Base-by-base conservation (phyloP, 2,329 filamentous ascomycete species). In the Paraphaeosphaeria minitans region DNA sequence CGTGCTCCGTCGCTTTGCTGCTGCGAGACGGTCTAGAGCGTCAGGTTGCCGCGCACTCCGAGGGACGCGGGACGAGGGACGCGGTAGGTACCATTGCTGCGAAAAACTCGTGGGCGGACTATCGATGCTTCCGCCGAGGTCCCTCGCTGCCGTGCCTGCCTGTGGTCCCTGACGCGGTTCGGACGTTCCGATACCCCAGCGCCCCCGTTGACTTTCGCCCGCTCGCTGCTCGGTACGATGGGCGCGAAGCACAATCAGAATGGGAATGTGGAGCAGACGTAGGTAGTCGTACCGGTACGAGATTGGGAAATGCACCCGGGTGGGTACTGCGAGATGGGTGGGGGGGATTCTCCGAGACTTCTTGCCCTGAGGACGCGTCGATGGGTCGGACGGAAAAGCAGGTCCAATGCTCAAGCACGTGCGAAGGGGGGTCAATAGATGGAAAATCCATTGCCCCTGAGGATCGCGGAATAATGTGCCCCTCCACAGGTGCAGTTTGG, bases 91-190 rank as follows among this genome's bases (percentile, higher is more conserved):
- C 29, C 53, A 39, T 33, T 19, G 19, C 52, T 19, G 13, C 39
- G n/a, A 53, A 48, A 48, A 41, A 47, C 37, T 5, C n/a, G 52
- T 47, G 57, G 47, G 7, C 16, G 19, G 4, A 52, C 31, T 59
- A 59, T n/a, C n/a, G n/a, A n/a, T n/a, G n/a, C 57, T 55, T 55
- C 57, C 52, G 57, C 21, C 35, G 16, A 50, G 27, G 56, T 58
- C 53, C 42, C 50, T 51, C 3, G 47, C n/a, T n/a, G n/a, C n/a
- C n/a, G n/a, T n/a, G n/a, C n/a, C n/a, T n/a, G n/a, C 8, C n/a
- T 16, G 1, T 12, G 4, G 49, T 42, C 33, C 37, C 21, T 52
- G 35, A 43, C 14, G 21, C 43, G 21, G 29, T 52, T 29, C 39
- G 21, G 16, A 29, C 13, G 35, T 45, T 16, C 35, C 24, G 45